phyloP scores from a whole-genome alignment of 306 rosid species.

The Lathyrus tuberosus region DNA sequence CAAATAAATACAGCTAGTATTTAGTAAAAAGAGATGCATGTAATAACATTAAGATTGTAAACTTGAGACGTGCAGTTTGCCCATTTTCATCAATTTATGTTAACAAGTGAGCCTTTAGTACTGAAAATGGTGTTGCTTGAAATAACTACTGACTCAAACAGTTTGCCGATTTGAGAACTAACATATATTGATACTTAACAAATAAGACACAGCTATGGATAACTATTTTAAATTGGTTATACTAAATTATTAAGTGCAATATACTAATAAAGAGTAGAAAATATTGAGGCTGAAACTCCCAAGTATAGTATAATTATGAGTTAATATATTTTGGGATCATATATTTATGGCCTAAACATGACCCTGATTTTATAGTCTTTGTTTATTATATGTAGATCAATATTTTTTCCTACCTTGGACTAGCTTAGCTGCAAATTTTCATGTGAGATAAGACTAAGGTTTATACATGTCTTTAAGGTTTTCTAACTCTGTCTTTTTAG shows the following conservation, averaged over 20 bases:
- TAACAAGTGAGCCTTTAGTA: background rate
- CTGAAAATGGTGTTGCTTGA: background rate
- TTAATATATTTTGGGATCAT: background rate
- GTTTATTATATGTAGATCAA: constrained; percentile 15
- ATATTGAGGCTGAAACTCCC: background rate
- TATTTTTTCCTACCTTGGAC: background rate
- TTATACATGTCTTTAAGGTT: background rate
- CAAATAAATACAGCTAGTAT: background rate
- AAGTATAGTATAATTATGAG: background rate
- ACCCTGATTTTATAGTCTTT: background rate
- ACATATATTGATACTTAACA: background rate
- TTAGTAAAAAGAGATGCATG: background rate
- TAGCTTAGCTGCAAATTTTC: constrained; percentile 5
- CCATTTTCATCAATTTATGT: background rate
- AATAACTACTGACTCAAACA: background rate
- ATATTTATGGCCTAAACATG: background rate
- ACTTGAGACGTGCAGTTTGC: background rate
- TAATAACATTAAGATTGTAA: background rate
- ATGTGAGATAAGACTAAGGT: background rate
- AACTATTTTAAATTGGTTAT: background rate
- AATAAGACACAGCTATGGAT: background rate
- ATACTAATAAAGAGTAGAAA: background rate
- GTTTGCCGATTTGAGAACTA: background rate
- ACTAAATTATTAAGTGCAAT: background rate
- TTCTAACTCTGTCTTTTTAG: constrained; percentile 44